A percentile compares a stretch with the other conserved stretches of the same genome.
Conservation (phyloP, 2,329 filamentous ascomycete species). For the Penicillium nordicum region DNA sequence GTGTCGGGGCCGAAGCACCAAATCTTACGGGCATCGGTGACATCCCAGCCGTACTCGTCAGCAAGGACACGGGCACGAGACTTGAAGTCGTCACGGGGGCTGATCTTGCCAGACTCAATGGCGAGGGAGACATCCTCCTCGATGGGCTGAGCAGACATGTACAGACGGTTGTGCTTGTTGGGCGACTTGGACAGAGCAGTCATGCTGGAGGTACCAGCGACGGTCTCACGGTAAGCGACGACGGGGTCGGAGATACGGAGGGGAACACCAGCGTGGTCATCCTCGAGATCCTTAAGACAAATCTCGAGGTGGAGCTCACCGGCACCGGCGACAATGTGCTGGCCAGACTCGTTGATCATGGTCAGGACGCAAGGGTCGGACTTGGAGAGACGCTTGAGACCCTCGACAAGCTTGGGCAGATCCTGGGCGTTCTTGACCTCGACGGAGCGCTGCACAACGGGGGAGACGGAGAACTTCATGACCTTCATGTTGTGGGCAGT, state of each 20-base stretch:
- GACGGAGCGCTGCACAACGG: conserved; percentile 96
- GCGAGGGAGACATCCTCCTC: conserved; percentile 85
- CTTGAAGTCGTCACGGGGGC: conserved; percentile 98
- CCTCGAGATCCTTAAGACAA: conserved; percentile 99
- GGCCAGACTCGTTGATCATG: conserved; percentile 83
- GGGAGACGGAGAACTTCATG: conserved; percentile 99
- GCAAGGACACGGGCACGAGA: conserved; percentile 90
- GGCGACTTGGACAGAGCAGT: conserved; percentile 98
- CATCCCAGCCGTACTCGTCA: conserved; percentile 98
- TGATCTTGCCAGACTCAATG: conserved; percentile 90
- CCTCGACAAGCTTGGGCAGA: conserved; percentile 98
- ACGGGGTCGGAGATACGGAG: conserved; percentile 98
- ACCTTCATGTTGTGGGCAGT: conserved; percentile 99
- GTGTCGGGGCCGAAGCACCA: conserved; percentile 99
- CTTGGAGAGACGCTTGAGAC: conserved; percentile 99
- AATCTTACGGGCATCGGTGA: conserved; percentile 99
- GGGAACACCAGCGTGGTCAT: conserved; percentile 98
- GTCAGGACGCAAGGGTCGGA: conserved; percentile 98
- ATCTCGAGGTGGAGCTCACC: conserved; percentile 99
- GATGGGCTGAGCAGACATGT: conserved; percentile 87
- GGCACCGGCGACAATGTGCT: conserved; percentile 98
- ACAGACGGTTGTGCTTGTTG: conserved; percentile 99
- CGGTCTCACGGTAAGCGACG: conserved; percentile 97
- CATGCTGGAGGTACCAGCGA: conserved; percentile 79
- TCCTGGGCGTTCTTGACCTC: conserved; percentile 99